Conservation (phyloP, 2,329 filamentous ascomycete species). For the Clonostachys rosea region DNA sequence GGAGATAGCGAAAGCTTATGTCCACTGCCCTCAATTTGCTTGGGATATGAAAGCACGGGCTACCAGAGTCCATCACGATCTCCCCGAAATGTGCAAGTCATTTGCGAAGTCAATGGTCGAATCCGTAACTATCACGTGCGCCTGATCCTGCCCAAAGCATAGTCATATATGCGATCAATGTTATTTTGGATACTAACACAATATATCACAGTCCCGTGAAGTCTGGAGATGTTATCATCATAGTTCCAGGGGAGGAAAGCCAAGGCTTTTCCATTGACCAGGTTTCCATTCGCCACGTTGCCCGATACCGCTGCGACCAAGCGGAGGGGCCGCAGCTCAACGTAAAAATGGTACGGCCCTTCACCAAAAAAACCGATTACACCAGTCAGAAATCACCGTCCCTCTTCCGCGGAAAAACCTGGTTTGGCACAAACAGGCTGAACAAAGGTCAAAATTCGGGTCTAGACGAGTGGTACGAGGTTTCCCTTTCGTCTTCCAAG, state of each 20-base stretch:
- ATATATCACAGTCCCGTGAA: neutral
- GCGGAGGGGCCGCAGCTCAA: conserved; percentile 10
- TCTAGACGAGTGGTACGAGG: conserved; percentile 16
- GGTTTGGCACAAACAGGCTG: too few relatives aligned
- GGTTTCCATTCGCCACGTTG: conserved; percentile 12
- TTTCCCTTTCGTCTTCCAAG: conserved; percentile 13
- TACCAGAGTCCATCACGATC: neutral
- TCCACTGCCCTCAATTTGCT: conserved; percentile 3
- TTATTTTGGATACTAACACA: neutral
- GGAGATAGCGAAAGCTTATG: conserved; percentile 1
- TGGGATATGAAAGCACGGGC: conserved; percentile 5
- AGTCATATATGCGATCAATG: too few relatives aligned
- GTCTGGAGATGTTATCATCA: conserved; percentile 9
- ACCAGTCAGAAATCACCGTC: neutral
- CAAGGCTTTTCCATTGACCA: conserved; percentile 7
- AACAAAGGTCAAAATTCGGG: too few relatives aligned
- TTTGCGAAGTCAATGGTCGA: neutral
- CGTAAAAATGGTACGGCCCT: conserved; percentile 12
- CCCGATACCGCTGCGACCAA: conserved; percentile 8
- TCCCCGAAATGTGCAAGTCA: neutral
- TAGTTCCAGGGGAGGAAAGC: conserved; percentile 3
- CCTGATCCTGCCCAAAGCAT: too few relatives aligned
- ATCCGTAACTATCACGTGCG: neutral
- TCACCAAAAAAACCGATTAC: conserved; percentile 3
- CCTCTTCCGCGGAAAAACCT: conserved; percentile 3